phyloP scores from a whole-genome alignment of 2,329 filamentous ascomycete genomes.

The Alternaria dauci region DNA sequence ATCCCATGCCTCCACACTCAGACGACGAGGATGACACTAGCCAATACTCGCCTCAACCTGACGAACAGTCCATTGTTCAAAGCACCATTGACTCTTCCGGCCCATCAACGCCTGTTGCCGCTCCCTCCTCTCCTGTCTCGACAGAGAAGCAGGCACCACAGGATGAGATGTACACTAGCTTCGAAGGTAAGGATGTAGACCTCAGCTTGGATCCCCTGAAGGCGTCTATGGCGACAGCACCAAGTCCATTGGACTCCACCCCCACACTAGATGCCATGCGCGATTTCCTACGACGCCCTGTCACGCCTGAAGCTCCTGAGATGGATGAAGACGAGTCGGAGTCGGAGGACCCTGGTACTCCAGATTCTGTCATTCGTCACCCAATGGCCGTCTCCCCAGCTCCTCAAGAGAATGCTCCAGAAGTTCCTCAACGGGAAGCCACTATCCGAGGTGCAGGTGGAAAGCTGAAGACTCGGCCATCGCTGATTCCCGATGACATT shows the following conservation, averaged over 20 bases:
- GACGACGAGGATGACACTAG: constrained; percentile 64
- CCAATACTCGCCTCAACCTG: constrained; percentile 61
- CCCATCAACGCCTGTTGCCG: constrained; percentile 57
- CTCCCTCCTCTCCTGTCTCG: constrained; percentile 37
- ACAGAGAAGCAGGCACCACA: constrained; percentile 41
- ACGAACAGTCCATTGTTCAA: constrained; percentile 46
- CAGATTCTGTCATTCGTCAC: constrained; percentile 89
- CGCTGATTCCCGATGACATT: constrained; percentile 83
- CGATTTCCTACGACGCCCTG: constrained; percentile 58
- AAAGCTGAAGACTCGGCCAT: constrained; percentile 87
- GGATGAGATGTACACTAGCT: constrained; percentile 58
- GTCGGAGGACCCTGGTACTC: constrained; percentile 73
- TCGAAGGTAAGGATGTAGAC: constrained; percentile 62
- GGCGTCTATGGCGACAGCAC: constrained; percentile 47
- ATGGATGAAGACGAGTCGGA: constrained; percentile 58
- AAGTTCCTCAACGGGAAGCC: constrained; percentile 80
- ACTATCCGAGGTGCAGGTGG: constrained; percentile 90
- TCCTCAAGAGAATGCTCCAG: constrained; percentile 63
- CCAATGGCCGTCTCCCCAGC: constrained; percentile 58
- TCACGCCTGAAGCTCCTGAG: constrained; percentile 54
- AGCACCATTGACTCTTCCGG: constrained; percentile 53
- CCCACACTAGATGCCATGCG: constrained; percentile 51
- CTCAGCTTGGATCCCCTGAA: constrained; percentile 65
- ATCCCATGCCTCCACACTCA: constrained; percentile 49
- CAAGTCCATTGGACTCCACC: constrained; percentile 42